These are phyloP conservation scores for Bruguiera gymnorhiza DNA, from an alignment of 345 rosid genomes.

Conservation along the genomic window DNA sequence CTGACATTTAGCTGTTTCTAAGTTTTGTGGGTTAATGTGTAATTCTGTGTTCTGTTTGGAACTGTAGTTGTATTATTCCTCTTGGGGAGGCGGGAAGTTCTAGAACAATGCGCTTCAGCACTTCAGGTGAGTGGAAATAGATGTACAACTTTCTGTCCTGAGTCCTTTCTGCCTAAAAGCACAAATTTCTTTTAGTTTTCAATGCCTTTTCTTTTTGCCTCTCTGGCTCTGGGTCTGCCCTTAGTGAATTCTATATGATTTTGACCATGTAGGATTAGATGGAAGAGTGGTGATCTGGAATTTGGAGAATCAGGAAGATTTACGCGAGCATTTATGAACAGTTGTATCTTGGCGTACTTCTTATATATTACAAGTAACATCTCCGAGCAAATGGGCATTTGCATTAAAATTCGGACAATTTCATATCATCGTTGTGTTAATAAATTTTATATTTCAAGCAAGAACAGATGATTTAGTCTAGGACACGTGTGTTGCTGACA, in stretches of 20 bases:
- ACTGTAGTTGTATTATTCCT: slow-evolving; percentile 61
- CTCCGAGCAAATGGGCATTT: not conserved
- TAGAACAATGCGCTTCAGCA: slow-evolving; percentile 73
- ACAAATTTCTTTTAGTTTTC: not conserved
- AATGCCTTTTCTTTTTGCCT: not conserved
- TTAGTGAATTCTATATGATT: not conserved
- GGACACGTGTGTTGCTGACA: too few relatives aligned
- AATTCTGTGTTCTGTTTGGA: slow-evolving; percentile 12
- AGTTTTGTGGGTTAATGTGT: not conserved
- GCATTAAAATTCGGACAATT: too few relatives aligned
- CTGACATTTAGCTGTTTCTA: not conserved
- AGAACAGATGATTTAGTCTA: too few relatives aligned
- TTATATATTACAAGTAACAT: not conserved
- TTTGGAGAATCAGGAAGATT: slow-evolving; percentile 63
- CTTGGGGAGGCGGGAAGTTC: slow-evolving; percentile 45
- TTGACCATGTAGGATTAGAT: slow-evolving; percentile 61
- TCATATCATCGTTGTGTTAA: too few relatives aligned
- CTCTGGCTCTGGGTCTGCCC: not conserved
- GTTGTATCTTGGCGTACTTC: not conserved
- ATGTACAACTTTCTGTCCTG: not conserved
- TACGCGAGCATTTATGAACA: slow-evolving; percentile 34
- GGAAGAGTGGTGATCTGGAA: slow-evolving; percentile 89
- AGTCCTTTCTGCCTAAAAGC: not conserved
- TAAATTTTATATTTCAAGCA: too few relatives aligned
- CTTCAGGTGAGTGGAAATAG: slow-evolving; percentile 59